Evolutionary conservation across 2,329 filamentous ascomycete genomes (phyloP).

Genomic region (Aspergillus quadricinctus): DNA sequence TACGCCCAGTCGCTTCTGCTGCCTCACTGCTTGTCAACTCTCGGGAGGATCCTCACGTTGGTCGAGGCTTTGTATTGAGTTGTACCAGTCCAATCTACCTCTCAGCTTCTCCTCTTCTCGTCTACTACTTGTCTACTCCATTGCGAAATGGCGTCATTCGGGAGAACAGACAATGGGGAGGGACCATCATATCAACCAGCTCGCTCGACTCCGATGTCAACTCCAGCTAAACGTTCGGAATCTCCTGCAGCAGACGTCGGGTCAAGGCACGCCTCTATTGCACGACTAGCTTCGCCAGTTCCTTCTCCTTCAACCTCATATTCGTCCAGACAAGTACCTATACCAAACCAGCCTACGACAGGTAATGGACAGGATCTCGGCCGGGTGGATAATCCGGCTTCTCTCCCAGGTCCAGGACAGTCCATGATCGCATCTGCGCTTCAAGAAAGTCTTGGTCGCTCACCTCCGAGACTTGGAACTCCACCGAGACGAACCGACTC

Average conservation of each 20-base stretch:
- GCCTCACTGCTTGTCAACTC: not conserved
- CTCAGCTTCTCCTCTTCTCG: not conserved
- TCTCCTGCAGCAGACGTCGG: conserved; percentile 41
- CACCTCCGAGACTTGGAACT: conserved; percentile 38
- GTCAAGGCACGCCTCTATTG: conserved; percentile 50
- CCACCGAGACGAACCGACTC: conserved; percentile 54
- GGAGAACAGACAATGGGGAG: conserved; percentile 36
- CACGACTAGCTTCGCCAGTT: conserved; percentile 53
- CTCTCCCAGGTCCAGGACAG: conserved; percentile 69
- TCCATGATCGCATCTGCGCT: conserved; percentile 88
- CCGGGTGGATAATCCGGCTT: conserved; percentile 55
- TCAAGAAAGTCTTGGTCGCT: conserved; percentile 63
- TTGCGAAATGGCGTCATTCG: conserved; percentile 14
- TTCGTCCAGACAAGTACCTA: conserved; percentile 40
- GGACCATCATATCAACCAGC: conserved; percentile 30
- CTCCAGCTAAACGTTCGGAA: conserved; percentile 27
- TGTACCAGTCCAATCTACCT: not conserved
- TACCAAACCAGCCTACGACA: conserved; percentile 38
- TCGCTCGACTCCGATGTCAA: conserved; percentile 30
- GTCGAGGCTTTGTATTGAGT: not conserved
- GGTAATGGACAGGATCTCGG: conserved; percentile 59
- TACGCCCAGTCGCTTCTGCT: not conserved
- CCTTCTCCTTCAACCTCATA: conserved; percentile 41
- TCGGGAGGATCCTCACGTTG: too few species aligned
- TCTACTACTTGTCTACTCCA: not conserved